Base-by-base conservation (phyloP, 768 basidiomycete genomes). In the Russula dissimulans region DNA sequence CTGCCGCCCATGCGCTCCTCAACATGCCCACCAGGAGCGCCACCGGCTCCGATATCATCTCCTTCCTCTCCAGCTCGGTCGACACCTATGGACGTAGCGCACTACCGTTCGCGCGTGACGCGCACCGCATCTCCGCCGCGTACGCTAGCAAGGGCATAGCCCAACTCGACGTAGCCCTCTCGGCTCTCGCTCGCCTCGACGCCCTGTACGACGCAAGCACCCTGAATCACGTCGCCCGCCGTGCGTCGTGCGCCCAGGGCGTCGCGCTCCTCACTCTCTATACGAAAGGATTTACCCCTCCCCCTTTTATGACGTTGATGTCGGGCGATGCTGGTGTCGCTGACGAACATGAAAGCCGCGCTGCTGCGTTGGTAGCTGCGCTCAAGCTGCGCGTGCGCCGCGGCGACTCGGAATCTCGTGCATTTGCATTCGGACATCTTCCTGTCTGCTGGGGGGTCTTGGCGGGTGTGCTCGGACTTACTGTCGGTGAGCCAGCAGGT, bases 381-480 rank as follows among this genome's bases (percentile, higher is more conserved):
- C 82, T 90, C 68, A 95, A 95, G 74, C 71, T 82, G 43, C 73
- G 74, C 47, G 79, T 89, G 3, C 78, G 92, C 57, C 75, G 74
- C 34, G 88, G 85, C 52, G 80, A 81, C 18, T 49, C 50, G 11
- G 38, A 78, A 80, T 26, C 22, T 26, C 22, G 22, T 26, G 22
- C 22, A 26, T 26, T 26, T 26, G 0, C 79, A 77, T 38, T 18
- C 31, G 95, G 93, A 0, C 95, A 99, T 73, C 78, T 97, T 45
- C 91, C 93, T 0, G 75, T 91, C 15, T 95, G 91, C 71, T 99
- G 93, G 88, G 97, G 90, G 3, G 77, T 90, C 1, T 73, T 99
- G 54, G 88, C 88, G 1, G 86, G 83, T 22, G 84, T 86, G 1
- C 78, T 97, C 14, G 86, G 83, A 7, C 72, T 94, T 41, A 79